Evolutionary conservation across 306 rosid genomes (phyloP), one percentile per base, ranked within the genome.

Genomic region (Rosa multiflora): DNA sequence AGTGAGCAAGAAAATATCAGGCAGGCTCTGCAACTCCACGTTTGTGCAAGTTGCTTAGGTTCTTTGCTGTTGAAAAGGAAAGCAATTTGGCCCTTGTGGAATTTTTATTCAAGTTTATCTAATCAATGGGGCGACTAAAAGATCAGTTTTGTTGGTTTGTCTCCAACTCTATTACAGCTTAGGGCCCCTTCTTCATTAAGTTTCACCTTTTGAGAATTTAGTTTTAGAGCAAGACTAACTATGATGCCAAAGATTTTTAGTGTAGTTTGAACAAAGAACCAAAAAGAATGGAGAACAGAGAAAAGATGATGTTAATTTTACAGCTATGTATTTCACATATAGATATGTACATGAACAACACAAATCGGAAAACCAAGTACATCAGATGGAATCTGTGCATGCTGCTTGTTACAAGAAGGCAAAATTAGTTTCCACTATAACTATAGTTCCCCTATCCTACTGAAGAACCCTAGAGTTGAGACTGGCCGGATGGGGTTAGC

Each of bases 291-390:
- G 70, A 67, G 18, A 63, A 32, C n/a, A 32, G 13, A 37, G 6
- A 14, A 67, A 15, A 6, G 48, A 15, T 67, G 70, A 64, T 35
- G 70, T 14, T 64, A 35, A 64, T 67, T 20, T 40, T 4, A 3
- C 72, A 39, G 48, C 48, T 83, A 7, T 79, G 85, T 72, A 83
- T 83, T 82, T 86, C 89, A 88, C 89, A 90, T 76, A 72, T 75
- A 79, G 67, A 80, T 78, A 84, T 90, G 80, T 85, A 89, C 92
- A 91, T 63, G 86, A 78, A 86, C 59, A 67, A 86, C 46, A 81
- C 73, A 77, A 78, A 74, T 80, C 74, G 40, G 76, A 67, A 87
- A 83, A 87, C 89, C 74, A 86, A 81, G 81, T 69, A 85, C 86
- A 88, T 87, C 23, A 82, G 83, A 84, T 78, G 76, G 67, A 79